Evolutionary conservation across 805 yeast genomes (phyloP).

Genomic region (Suhomyces kilbournensis): DNA sequence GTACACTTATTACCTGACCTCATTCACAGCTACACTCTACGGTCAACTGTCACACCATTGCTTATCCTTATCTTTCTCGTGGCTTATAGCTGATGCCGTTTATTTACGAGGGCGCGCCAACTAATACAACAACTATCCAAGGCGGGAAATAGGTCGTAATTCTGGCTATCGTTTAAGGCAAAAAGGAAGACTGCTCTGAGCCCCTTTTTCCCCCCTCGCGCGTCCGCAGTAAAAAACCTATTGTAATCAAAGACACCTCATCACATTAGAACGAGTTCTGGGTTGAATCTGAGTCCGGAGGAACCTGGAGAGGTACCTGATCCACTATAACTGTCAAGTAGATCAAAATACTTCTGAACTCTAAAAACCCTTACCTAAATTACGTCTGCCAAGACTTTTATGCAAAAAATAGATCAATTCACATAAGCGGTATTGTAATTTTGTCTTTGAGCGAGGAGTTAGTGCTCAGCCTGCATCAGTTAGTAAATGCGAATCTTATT

Average conservation of each 20-base stretch:
- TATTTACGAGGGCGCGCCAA: not conserved
- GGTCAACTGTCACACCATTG: not conserved
- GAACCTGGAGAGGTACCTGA: not conserved
- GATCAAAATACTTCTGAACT: not conserved
- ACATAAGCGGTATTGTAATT: not conserved
- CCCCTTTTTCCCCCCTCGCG: not conserved
- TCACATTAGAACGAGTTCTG: not conserved
- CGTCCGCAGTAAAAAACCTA: not conserved
- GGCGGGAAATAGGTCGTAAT: not conserved
- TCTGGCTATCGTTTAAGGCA: not conserved
- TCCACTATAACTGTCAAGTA: not conserved
- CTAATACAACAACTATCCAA: not conserved
- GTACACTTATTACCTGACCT: not conserved
- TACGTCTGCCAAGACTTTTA: slow-evolving; percentile 4
- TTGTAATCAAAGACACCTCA: not conserved
- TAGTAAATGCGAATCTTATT: not conserved
- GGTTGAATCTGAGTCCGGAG: not conserved
- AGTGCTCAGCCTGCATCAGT: not conserved
- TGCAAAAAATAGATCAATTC: not conserved
- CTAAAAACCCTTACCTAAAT: not conserved
- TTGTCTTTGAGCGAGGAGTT: not conserved
- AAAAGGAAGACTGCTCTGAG: not conserved
- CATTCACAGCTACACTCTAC: not conserved
- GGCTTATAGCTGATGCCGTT: not conserved
- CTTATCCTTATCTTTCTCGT: not conserved